phyloP scores from a whole-genome alignment of 1,139 yeast genomes.

The Candida smagusa region DNA sequence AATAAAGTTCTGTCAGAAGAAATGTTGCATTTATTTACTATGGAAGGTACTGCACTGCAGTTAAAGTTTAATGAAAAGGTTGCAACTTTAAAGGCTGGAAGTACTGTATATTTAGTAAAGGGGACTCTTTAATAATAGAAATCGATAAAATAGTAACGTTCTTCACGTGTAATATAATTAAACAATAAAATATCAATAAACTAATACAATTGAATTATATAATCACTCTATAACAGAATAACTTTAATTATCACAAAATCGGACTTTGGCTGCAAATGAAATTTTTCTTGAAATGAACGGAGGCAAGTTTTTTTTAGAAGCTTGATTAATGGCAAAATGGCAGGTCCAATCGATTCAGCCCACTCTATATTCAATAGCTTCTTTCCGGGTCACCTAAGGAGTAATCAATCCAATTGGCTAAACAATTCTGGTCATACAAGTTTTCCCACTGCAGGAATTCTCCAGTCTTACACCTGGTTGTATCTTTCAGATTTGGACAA shows the following conservation, averaged over 20 bases:
- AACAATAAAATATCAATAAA: neutral
- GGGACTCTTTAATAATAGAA: slow-evolving; percentile 36
- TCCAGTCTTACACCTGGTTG: slow-evolving; percentile 40
- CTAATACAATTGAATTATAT: neutral
- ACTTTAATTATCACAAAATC: too few relatives aligned
- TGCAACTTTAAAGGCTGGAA: slow-evolving; percentile 42
- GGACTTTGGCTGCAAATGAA: too few relatives aligned
- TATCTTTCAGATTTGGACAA: slow-evolving; percentile 53
- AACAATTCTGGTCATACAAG: slow-evolving; percentile 64
- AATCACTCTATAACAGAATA: too few relatives aligned
- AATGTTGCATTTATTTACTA: slow-evolving; percentile 44
- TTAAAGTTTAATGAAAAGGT: too few relatives aligned
- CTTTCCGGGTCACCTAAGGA: slow-evolving; percentile 38
- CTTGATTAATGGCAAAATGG: too few relatives aligned
- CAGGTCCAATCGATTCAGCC: too few relatives aligned
- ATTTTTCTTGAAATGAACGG: too few relatives aligned
- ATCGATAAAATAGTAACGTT: too few relatives aligned
- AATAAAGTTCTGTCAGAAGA: slow-evolving; percentile 45
- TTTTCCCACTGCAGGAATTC: slow-evolving; percentile 40
- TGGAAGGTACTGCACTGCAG: slow-evolving; percentile 12
- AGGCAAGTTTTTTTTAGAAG: too few relatives aligned
- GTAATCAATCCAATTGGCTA: slow-evolving; percentile 68
- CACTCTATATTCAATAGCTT: slow-evolving; percentile 8
- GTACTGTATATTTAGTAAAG: slow-evolving; percentile 54
- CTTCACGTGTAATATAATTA: too few relatives aligned